Evolutionary conservation across 108 stramenopile genomes (phyloP), one percentile per base, ranked within the genome.

Genomic region (Aurantiochytrium sp.): DNA sequence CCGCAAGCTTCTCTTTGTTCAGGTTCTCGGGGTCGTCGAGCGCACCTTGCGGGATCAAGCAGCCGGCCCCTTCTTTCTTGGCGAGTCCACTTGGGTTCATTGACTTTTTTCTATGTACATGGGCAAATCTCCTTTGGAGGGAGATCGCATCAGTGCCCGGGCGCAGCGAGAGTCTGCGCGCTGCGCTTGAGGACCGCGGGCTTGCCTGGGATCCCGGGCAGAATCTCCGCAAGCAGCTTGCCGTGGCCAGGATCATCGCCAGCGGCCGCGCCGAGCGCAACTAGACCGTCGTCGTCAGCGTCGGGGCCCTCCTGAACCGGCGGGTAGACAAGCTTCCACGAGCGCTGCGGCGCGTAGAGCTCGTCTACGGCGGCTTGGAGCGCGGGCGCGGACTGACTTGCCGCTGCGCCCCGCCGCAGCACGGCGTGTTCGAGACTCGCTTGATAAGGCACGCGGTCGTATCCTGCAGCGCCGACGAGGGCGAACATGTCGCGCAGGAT

Each of bases 401-500:
- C 45, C 19, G 6, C 45, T 81, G n/a, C 36, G 17, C 42, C 21
- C 10, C 30, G 42, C 12, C 45, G 73, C 15, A 81, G 39, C 6
- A 81, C 6, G 24, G n/a, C n/a, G n/a, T n/a, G 73, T 42, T 81
- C 73, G 10, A 81, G 39, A 48, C 27, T 48, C 2, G 39, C 45
- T 81, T 81, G 73, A 48, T 81, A 81, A 6, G 45, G 6, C 0
- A 24, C 50, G n/a, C 73, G 21, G 24, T 81, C 73, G 30, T 81
- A 81, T 0, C 73, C 73, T 48, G 73, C 39, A 37, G 45, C 73
- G 19, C 73, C 73, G 6, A 81, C 73, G 3, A 81, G 73, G n/a
- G 17, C 30, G 73, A 81, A 81, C 73, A 81, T 3, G 73, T 81
- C 73, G 12, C 73, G 39, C 50, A 81, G 39, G 24, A 81, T 81